phyloP scores from a whole-genome alignment of 768 basidiomycete genomes.

The Candolleomyces aberdarensis region DNA sequence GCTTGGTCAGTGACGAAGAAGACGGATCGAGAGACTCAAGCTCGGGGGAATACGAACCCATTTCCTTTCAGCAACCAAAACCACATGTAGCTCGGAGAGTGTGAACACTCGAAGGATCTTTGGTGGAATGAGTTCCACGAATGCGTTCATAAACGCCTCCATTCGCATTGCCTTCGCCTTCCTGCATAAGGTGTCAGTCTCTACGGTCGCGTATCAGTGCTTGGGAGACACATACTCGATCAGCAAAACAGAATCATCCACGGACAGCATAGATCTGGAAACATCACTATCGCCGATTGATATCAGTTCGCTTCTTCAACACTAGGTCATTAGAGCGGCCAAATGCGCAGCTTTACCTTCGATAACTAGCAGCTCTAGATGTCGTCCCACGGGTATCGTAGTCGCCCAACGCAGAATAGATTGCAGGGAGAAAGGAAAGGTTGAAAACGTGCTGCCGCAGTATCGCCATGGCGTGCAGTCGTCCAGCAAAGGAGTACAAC shows the following conservation, averaged over 20 bases:
- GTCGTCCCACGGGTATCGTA: background rate
- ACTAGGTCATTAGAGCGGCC: background rate
- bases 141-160: conserved; percentile 1
- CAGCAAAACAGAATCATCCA: background rate
- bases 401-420: background rate
- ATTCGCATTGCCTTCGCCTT: background rate
- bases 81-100: background rate
- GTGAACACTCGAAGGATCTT: background rate
- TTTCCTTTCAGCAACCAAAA: background rate
- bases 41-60: background rate
- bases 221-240: background rate
- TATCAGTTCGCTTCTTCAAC: background rate
- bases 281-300: background rate
- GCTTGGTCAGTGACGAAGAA: background rate
- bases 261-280: background rate
- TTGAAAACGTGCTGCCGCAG: background rate
- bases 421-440: background rate
- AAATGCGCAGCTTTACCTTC: background rate
- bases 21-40: background rate
- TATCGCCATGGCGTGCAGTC: background rate
- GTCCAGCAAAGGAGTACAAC: conserved; percentile 1
- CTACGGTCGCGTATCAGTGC: background rate
- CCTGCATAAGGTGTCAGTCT: background rate
- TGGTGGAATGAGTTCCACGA: background rate
- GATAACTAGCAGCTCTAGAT: background rate